Conservation (phyloP, 306 rosid species). For the Adenanthera pavonina region DNA sequence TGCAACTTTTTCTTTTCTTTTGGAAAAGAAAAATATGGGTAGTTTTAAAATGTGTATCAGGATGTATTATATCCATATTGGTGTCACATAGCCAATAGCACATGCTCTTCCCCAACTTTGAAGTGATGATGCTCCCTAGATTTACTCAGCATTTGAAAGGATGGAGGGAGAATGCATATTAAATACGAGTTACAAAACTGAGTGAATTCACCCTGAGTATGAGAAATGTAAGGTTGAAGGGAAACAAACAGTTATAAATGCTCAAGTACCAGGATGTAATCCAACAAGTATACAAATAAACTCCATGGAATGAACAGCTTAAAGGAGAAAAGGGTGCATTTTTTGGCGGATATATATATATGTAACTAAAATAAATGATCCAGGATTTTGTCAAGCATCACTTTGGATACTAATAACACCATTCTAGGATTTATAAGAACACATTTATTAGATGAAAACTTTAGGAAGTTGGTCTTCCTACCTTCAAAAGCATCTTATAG, state of each 20-base stretch:
- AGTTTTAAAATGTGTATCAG: background rate
- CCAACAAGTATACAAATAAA: constrained; percentile 14
- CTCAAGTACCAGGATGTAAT: background rate
- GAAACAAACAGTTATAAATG: constrained; percentile 7
- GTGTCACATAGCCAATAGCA: too few species aligned
- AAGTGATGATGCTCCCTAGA: background rate
- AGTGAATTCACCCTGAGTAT: background rate
- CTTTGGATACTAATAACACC: constrained; percentile 14
- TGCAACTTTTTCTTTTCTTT: background rate
- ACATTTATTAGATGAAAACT: background rate
- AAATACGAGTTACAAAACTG: background rate
- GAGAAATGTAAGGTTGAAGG: background rate
- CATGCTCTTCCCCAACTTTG: background rate
- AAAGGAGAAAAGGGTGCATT: background rate
- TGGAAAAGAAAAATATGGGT: background rate
- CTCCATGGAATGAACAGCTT: background rate
- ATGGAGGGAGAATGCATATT: background rate
- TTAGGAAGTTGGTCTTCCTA: constrained; percentile 35
- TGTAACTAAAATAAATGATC: constrained; percentile 3
- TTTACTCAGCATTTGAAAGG: background rate
- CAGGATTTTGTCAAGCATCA: constrained; percentile 22
- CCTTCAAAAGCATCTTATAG: constrained; percentile 96
- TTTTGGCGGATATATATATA: background rate
- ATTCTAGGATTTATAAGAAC: background rate
- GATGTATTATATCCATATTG: background rate